These are phyloP conservation scores for Irpex rosettiformis DNA, from an alignment of 1,284 basidiomycete genomes.

Conservation along the genomic window DNA sequence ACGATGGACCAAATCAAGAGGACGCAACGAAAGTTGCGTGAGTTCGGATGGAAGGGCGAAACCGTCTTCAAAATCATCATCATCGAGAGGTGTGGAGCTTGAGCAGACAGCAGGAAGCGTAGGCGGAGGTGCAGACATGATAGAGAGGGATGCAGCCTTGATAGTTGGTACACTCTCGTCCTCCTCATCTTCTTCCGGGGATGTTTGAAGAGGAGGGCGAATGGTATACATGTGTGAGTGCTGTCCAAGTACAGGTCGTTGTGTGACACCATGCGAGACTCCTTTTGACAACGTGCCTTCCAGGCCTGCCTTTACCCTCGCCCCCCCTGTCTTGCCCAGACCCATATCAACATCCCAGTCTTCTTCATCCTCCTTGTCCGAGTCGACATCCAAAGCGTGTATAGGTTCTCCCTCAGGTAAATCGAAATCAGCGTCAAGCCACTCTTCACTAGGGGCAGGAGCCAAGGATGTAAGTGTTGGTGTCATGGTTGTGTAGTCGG, in stretches of 20 bases:
- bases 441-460: constrained; percentile 55
- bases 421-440: constrained; percentile 82
- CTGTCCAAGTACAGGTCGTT: constrained; percentile 27
- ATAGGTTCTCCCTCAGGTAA: constrained; percentile 69
- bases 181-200: constrained; percentile 46
- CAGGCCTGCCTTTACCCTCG: constrained; percentile 40
- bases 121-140: constrained; percentile 28
- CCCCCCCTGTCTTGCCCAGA: constrained; percentile 53
- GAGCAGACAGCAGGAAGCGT: constrained; percentile 17
- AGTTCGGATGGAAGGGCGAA: constrained; percentile 76
- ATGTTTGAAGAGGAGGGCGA: constrained; percentile 47
- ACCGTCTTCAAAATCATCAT: constrained; percentile 40
- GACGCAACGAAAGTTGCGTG: constrained; percentile 72
- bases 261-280: constrained; percentile 17
- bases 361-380: constrained; percentile 58
- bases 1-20: constrained; percentile 65
- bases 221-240: constrained; percentile 52
- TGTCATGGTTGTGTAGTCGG: constrained; percentile 37
- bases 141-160: constrained; percentile 58
- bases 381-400: constrained; percentile 48
- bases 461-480: constrained; percentile 57
- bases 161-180: constrained; percentile 79
- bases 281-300: constrained; percentile 30
- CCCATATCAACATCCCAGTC: constrained; percentile 81
- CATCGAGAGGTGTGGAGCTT: constrained; percentile 13